phyloP scores from a whole-genome alignment of 2,329 filamentous ascomycete species.

The Sphaerulina musiva region DNA sequence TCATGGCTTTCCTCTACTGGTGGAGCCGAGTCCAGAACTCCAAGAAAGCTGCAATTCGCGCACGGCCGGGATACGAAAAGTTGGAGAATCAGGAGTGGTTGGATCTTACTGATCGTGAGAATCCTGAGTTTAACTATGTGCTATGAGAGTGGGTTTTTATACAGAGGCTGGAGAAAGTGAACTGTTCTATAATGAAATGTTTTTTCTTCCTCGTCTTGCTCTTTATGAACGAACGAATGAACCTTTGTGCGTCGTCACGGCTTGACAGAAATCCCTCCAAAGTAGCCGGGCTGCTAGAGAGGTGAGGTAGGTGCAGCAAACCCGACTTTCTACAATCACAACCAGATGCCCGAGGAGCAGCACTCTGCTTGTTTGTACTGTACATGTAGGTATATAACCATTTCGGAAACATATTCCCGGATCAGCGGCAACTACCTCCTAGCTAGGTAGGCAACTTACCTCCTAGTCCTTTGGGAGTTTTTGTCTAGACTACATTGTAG shows the following conservation, averaged over 20 bases:
- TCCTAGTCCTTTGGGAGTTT: too few species aligned
- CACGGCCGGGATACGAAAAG: constrained; percentile 52
- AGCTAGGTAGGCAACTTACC: too few species aligned
- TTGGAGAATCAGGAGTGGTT: constrained; percentile 60
- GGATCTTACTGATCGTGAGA: constrained; percentile 62
- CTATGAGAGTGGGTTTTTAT: neutral
- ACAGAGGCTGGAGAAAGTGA: neutral
- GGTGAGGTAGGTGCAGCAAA: too few species aligned
- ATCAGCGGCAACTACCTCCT: neutral
- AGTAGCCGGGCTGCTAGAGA: neutral
- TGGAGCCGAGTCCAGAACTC: constrained; percentile 56
- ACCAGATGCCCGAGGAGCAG: too few species aligned
- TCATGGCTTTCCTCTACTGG: constrained; percentile 56
- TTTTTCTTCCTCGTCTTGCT: neutral
- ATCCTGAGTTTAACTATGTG: constrained; percentile 52
- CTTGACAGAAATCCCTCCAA: neutral
- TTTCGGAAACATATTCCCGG: neutral
- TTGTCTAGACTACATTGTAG: too few species aligned
- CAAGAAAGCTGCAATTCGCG: constrained; percentile 50
- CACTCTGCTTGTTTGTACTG: neutral
- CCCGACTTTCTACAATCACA: too few species aligned
- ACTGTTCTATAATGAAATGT: too few species aligned
- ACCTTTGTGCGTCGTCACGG: neutral
- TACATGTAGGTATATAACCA: too few species aligned
- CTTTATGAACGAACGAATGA: neutral